These are phyloP conservation scores for Arthrobotrys sphaeroides DNA, from an alignment of 2,329 filamentous ascomycete species.

Conservation along the genomic window DNA sequence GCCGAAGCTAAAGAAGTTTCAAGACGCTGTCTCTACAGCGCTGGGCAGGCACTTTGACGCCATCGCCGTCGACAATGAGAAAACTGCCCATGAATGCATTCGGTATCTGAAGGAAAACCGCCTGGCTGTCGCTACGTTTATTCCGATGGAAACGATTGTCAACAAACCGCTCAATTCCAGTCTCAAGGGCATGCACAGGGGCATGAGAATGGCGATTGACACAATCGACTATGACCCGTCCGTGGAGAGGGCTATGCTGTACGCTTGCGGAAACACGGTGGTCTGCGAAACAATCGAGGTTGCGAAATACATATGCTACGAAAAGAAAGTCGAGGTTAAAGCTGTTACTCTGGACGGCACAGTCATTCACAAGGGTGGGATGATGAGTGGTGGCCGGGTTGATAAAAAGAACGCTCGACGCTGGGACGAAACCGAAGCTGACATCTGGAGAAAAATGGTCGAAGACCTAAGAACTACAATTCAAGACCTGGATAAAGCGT, in stretches of 20 bases:
- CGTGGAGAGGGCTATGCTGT: conserved; percentile 90
- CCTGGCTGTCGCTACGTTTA: conserved; percentile 87
- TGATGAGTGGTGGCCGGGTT: conserved; percentile 94
- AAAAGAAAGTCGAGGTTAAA: conserved; percentile 85
- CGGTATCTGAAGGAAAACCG: conserved; percentile 92
- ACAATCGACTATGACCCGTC: conserved; percentile 92
- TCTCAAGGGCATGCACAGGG: conserved; percentile 85
- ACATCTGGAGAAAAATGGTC: conserved; percentile 76
- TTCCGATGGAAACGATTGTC: conserved; percentile 96
- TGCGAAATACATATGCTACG: conserved; percentile 89
- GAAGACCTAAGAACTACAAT: conserved; percentile 70
- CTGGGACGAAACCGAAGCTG: conserved; percentile 89
- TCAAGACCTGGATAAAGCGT: conserved; percentile 78
- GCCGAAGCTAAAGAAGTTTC: conserved; percentile 96
- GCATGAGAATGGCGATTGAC: conserved; percentile 87
- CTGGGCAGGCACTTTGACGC: conserved; percentile 93
- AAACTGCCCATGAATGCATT: conserved; percentile 92
- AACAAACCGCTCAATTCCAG: conserved; percentile 89
- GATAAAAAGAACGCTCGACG: conserved; percentile 78
- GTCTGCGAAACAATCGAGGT: conserved; percentile 88
- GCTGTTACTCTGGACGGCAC: conserved; percentile 95
- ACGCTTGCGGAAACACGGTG: conserved; percentile 92
- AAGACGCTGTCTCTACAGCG: conserved; percentile 90
- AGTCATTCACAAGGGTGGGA: conserved; percentile 93
- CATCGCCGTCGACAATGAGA: conserved; percentile 93